Percentiles rank a stretch among this genome's conserved stretches.
Conservation (phyloP, 345 rosid species). For the Salix koriyanagi region DNA sequence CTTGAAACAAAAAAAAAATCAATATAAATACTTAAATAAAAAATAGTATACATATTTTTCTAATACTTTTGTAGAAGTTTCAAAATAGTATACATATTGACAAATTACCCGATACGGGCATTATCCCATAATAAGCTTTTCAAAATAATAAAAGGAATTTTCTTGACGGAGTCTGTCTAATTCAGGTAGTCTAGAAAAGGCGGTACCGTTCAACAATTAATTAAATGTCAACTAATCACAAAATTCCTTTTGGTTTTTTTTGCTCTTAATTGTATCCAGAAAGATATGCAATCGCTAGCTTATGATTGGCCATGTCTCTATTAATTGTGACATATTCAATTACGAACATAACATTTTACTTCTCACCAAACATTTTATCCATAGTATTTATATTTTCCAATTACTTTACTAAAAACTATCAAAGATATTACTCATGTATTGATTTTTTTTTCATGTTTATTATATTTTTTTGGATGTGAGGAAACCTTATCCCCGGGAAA, state of each 20-base stretch:
- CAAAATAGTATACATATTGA: too few species aligned
- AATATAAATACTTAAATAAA: too few species aligned
- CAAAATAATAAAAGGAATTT: background rate
- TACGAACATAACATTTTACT: background rate
- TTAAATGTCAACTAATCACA: slow-evolving; percentile 19
- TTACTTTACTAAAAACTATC: background rate
- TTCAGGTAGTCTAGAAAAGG: background rate
- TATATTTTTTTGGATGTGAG: too few species aligned
- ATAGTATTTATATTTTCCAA: background rate
- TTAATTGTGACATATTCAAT: background rate
- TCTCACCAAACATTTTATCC: background rate
- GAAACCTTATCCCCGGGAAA: too few species aligned
- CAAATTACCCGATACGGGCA: background rate
- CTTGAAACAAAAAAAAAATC: too few species aligned
- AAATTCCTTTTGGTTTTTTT: slow-evolving; percentile 16
- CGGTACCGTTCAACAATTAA: slow-evolving; percentile 17
- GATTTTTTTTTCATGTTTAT: too few species aligned
- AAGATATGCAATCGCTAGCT: too few species aligned
- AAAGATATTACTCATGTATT: background rate
- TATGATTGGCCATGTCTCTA: background rate
- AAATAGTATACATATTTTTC: too few species aligned
- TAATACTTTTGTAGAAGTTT: too few species aligned
- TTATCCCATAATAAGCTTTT: background rate
- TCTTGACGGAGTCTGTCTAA: background rate
- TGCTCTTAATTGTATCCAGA: background rate